These are phyloP conservation scores for Hysterangium stoloniferum DNA, from an alignment of 768 basidiomycete species.

Conservation along the genomic window DNA sequence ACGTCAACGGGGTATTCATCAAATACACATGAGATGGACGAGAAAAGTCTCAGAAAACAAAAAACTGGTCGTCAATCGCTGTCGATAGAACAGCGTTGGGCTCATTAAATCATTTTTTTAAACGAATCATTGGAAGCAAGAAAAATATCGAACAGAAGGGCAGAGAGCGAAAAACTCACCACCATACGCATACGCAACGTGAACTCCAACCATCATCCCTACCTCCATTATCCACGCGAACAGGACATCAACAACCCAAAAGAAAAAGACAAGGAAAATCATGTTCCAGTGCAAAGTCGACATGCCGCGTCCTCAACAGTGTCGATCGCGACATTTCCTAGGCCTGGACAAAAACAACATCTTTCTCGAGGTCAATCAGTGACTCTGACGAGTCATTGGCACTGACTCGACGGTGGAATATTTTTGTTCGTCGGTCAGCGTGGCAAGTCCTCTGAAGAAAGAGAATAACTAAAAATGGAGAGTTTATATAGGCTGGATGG, in stretches of 20 bases:
- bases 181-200: no score
- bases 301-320: conserved; percentile 34
- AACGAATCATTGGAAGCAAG: neutral
- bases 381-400: conserved; percentile 35
- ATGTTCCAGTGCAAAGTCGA: conserved; percentile 40
- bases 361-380: conserved; percentile 31
- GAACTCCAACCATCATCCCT: no score
- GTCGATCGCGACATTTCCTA: conserved; percentile 41
- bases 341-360: conserved; percentile 26
- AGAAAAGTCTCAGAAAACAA: neutral
- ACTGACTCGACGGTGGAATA: conserved; percentile 38
- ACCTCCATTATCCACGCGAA: neutral
- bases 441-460: conserved; percentile 36
- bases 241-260: neutral
- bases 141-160: neutral
- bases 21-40: no score
- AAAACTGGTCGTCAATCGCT: conserved; percentile 3
- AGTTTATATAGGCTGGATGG: no score
- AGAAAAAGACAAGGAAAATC: conserved; percentile 4
- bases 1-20: no score
- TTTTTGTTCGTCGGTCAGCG: conserved; percentile 28
- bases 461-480: no score
- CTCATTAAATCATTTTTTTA: conserved; percentile 9
- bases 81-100: conserved; percentile 1
- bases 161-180: neutral